Evolutionary conservation across 164 flowering plant genomes (phyloP).

Genomic region (Echeveria elegans): DNA sequence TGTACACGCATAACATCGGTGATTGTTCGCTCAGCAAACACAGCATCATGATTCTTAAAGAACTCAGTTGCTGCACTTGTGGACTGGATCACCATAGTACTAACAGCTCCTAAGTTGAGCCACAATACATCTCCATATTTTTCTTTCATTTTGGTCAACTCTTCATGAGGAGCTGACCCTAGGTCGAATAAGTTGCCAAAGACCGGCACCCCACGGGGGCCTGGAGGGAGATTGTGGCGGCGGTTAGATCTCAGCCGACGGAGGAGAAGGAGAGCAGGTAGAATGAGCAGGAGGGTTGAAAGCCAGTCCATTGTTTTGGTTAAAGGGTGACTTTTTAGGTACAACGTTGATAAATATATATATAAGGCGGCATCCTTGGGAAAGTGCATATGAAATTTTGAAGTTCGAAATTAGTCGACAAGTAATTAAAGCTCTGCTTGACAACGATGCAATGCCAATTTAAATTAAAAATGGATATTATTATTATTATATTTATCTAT

Average conservation of each 20-base stretch:
- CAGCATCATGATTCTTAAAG: constrained; percentile 38
- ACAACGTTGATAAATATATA: not conserved
- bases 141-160: not conserved
- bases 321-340: not conserved
- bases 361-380: too few species aligned
- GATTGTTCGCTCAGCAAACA: constrained; percentile 27
- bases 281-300: not conserved
- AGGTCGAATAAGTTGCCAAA: constrained; percentile 18
- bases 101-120: constrained; percentile 18
- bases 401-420: too few species aligned
- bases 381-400: too few species aligned
- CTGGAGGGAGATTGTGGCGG: constrained; percentile 12
- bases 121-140: constrained; percentile 17
- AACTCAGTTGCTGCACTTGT: constrained; percentile 29
- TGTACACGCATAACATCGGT: constrained; percentile 19
- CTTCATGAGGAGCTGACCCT: constrained; percentile 12
- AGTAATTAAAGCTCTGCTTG: too few species aligned
- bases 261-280: constrained; percentile 3
- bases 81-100: constrained; percentile 24
- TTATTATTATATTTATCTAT: too few species aligned
- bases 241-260: not conserved
- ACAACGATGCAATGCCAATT: too few species aligned
- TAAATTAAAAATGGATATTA: too few species aligned
- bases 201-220: constrained; percentile 16
- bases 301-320: not conserved